Evolutionary conservation across 148 eudicot genomes (phyloP), one percentile per base, ranked within the genome.

Genomic region (Spergularia bocconei): DNA sequence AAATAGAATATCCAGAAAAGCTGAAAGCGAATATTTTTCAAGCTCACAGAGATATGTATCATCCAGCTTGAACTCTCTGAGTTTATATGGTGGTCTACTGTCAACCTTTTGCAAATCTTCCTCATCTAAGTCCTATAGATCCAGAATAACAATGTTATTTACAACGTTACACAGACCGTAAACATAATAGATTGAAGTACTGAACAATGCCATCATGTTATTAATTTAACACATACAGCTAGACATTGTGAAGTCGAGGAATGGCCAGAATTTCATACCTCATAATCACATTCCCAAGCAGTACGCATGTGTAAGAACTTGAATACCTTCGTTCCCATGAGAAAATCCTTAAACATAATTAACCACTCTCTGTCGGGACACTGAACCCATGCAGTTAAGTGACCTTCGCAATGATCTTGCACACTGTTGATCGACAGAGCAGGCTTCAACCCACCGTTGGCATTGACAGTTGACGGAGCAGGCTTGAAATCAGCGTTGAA

Each of bases 261-360:
- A 39, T 65, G 48, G 52, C 84, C 81, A 41, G 4, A 41, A 39
- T 6, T 65, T 5, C 51, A 65, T 65, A 65, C 69, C 69, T 39
- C 2, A 29, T 59, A 2, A 5, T 59, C 63, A 59, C 14, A n/a
- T 25, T 16, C 1, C 10, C 23, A 38, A 39, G 9, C 10, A 21
- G 72, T 12, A 16, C 25, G 17, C 39, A 69, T 13, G 59, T 47
- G 59, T 33, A 69, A 14, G n/a, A 10, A 39, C n/a, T 17, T 41
- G 21, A 71, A 55, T 4, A 71, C 17, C 16, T 13, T 71, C 0
- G 63, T 7, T 36, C 57, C 61, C n/a, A 33, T 56, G 16, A 71
- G 36, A 71, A 71, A 71, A 29, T 58, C 20, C 29, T 71, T 71
- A 9, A 66, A 51, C 52, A n/a, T 44, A n/a, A 41, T 12, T 1